Percentiles rank a stretch among this genome's conserved stretches.
Conservation (phyloP, 2,329 filamentous ascomycete species). For the Arachnomyces sp. region DNA sequence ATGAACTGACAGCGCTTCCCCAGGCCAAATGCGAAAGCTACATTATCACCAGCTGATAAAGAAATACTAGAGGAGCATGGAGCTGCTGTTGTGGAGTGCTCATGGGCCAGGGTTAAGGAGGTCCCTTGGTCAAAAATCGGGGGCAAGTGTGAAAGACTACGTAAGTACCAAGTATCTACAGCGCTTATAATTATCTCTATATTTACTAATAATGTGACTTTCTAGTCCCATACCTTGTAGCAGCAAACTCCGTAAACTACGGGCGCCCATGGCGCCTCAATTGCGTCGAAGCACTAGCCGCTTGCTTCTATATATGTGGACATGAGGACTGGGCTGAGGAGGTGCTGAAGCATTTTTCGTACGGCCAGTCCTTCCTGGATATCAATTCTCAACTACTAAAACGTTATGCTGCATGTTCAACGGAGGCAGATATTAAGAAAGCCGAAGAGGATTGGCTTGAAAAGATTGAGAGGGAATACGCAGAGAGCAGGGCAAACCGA, state of each 20-base stretch:
- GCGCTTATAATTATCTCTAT: background rate
- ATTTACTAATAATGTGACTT: background rate
- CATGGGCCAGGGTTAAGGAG: conserved; percentile 87
- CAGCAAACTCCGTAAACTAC: conserved; percentile 95
- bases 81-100: conserved; percentile 93
- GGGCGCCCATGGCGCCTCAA: conserved; percentile 92
- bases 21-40: conserved; percentile 76
- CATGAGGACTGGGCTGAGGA: conserved; percentile 84
- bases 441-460: conserved; percentile 82
- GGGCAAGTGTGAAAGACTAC: conserved; percentile 80
- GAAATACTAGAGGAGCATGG: conserved; percentile 79
- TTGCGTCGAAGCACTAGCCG: conserved; percentile 89
- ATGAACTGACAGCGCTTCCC: background rate
- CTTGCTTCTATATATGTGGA: conserved; percentile 88
- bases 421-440: conserved; percentile 75
- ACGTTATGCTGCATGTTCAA: conserved; percentile 73
- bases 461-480: conserved; percentile 82
- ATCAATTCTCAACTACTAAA: conserved; percentile 81
- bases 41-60: conserved; percentile 74
- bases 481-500: conserved; percentile 62
- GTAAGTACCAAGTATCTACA: conserved; percentile 24
- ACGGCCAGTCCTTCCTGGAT: conserved; percentile 78
- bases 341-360: conserved; percentile 76
- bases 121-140: conserved; percentile 88
- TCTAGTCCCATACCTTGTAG: conserved; percentile 83